Evolutionary conservation across 163 green algal species (phyloP).

Genomic region (Scenedesmus sp.): DNA sequence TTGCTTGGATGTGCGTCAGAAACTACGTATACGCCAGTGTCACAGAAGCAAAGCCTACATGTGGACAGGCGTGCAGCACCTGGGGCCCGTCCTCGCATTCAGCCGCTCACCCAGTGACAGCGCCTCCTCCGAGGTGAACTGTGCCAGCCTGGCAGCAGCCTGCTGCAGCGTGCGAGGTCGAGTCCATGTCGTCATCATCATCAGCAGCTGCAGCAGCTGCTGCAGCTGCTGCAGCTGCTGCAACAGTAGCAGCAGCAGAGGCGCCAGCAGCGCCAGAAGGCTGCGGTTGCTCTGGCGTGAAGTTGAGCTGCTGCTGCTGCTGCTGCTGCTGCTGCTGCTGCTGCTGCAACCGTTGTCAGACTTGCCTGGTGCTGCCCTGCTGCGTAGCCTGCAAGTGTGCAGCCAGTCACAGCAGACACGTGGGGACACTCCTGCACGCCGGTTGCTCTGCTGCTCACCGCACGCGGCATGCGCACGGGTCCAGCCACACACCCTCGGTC

Average conservation of each 20-base stretch:
- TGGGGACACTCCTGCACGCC: background rate
- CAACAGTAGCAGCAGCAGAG: no score
- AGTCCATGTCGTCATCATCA: constrained; percentile 58
- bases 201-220: background rate
- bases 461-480: background rate
- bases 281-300: background rate
- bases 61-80: no score
- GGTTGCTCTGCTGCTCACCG: no score
- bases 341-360: no score
- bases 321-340: no score
- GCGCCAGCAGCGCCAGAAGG: background rate
- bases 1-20: no score
- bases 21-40: no score
- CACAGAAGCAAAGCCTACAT: no score
- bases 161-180: constrained; percentile 62
- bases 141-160: constrained; percentile 61
- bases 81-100: no score
- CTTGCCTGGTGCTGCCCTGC: background rate
- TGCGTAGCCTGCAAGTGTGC: background rate
- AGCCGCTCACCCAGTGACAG: constrained; percentile 28
- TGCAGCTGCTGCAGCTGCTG: background rate
- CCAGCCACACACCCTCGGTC: no score
- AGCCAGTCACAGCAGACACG: background rate
- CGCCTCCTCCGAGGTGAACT: constrained; percentile 56
- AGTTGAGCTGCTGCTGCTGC: background rate